These are phyloP conservation scores for Seminavis robusta DNA, from an alignment of 108 stramenopile species.

Conservation along the genomic window DNA sequence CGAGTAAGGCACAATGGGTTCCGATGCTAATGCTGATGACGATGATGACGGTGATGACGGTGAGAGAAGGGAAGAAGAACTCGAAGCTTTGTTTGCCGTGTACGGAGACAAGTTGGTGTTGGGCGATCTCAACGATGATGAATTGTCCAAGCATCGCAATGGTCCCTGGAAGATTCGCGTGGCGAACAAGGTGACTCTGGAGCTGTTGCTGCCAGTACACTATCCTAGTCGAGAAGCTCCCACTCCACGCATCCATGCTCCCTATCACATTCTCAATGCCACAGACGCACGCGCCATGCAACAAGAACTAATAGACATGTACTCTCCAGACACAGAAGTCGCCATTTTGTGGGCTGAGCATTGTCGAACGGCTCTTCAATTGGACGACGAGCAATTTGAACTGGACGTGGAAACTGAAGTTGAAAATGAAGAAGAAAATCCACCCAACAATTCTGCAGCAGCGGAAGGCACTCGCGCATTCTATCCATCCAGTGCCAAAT, in stretches of 20 bases:
- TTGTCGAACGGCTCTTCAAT: conserved; percentile 26
- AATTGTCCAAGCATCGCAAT: too few species aligned
- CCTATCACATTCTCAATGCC: conserved; percentile 9
- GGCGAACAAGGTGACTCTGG: conserved; percentile 1
- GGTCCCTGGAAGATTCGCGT: conserved; percentile 9
- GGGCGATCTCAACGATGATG: not conserved
- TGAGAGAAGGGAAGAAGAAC: conserved; percentile 24
- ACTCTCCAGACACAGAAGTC: conserved; percentile 36
- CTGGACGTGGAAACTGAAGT: not conserved
- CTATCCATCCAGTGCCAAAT: conserved; percentile 27
- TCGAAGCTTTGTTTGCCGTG: conserved; percentile 36
- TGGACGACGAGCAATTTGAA: not conserved
- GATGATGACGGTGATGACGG: conserved; percentile 1
- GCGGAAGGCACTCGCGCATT: conserved; percentile 20
- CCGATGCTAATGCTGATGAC: not conserved
- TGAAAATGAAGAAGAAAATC: not conserved
- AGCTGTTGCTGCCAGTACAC: conserved; percentile 10
- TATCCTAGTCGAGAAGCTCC: conserved; percentile 20
- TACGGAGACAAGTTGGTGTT: conserved; percentile 31
- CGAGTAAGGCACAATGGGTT: not conserved
- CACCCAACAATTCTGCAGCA: not conserved
- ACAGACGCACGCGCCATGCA: not conserved
- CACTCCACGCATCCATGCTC: conserved; percentile 9
- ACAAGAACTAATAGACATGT: conserved; percentile 39
- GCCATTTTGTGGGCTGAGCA: conserved; percentile 61